phyloP scores from a whole-genome alignment of 2,329 filamentous ascomycete genomes.

The Claviceps digitariae region DNA sequence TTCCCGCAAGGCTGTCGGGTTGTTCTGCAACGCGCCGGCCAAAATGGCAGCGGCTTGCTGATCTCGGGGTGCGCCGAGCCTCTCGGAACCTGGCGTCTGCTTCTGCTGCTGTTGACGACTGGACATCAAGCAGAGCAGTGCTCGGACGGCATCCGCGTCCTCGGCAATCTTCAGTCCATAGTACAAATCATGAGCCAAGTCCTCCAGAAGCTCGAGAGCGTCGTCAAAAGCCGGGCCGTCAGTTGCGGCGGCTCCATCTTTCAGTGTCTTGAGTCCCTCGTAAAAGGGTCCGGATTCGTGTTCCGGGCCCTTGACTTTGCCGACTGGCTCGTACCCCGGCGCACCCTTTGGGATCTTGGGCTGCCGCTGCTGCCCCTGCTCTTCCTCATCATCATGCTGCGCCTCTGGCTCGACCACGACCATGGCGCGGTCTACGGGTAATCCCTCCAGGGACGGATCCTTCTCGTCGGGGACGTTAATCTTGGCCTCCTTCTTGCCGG shows the following conservation, averaged over 20 bases:
- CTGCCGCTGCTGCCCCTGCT: not conserved
- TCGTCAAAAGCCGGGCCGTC: constrained; percentile 26
- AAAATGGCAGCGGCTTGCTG: constrained; percentile 44
- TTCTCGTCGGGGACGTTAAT: constrained; percentile 45
- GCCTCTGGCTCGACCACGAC: constrained; percentile 38
- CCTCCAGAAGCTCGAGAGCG: constrained; percentile 44
- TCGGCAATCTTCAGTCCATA: constrained; percentile 51
- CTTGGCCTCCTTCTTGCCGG: constrained; percentile 52
- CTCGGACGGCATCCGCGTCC: constrained; percentile 36
- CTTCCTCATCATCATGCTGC: constrained; percentile 8
- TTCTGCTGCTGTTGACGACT: constrained; percentile 9
- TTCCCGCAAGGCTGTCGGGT: constrained; percentile 43
- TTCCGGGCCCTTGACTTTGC: constrained; percentile 40
- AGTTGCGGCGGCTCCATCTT: constrained; percentile 22
- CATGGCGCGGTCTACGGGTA: constrained; percentile 38
- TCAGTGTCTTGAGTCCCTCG: constrained; percentile 35
- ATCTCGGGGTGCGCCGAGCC: constrained; percentile 22
- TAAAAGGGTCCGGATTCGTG: constrained; percentile 17
- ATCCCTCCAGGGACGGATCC: constrained; percentile 31
- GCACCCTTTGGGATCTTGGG: constrained; percentile 32
- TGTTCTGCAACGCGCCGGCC: constrained; percentile 48
- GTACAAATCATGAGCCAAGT: constrained; percentile 55
- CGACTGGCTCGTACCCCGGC: constrained; percentile 42
- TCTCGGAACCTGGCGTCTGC: constrained; percentile 13
- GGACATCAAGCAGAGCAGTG: constrained; percentile 43